Percentiles rank a stretch among this genome's conserved stretches.
phyloP scores from a whole-genome alignment of 768 basidiomycete species.

The Amanita brunnescens region DNA sequence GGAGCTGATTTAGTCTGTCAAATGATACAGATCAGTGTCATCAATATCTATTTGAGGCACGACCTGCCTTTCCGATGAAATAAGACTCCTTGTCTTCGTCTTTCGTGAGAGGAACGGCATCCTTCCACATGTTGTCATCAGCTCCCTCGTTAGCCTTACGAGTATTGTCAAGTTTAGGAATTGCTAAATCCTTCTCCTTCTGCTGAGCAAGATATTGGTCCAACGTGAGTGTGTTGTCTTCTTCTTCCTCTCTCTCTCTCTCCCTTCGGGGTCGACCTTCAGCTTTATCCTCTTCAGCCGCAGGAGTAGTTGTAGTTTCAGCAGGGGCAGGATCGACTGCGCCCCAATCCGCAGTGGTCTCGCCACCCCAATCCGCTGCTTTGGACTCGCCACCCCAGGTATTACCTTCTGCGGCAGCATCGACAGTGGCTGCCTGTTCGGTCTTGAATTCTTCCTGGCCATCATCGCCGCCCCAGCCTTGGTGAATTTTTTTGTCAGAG shows the following conservation, averaged over 20 bases:
- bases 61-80: slow-evolving; percentile 82
- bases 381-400: slow-evolving; percentile 44
- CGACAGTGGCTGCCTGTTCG: slow-evolving; percentile 66
- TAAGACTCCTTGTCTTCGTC: slow-evolving; percentile 69
- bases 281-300: slow-evolving; percentile 33
- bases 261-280: slow-evolving; percentile 38
- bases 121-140: slow-evolving; percentile 62
- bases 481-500: slow-evolving; percentile 90
- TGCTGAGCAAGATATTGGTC: slow-evolving; percentile 88
- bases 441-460: slow-evolving; percentile 74
- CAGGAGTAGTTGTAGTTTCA: slow-evolving; percentile 17
- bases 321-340: slow-evolving; percentile 6
- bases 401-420: slow-evolving; percentile 51
- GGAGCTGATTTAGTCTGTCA: slow-evolving; percentile 52
- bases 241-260: slow-evolving; percentile 69
- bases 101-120: slow-evolving; percentile 56
- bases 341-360: slow-evolving; percentile 26
- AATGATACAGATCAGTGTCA: not conserved
- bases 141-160: slow-evolving; percentile 79
- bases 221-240: slow-evolving; percentile 89
- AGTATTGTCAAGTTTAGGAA: slow-evolving; percentile 73
- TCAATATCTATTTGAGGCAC: not conserved
- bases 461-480: slow-evolving; percentile 93
- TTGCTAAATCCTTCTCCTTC: slow-evolving; percentile 47
- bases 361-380: slow-evolving; percentile 37